Base-by-base conservation (phyloP, 2,329 filamentous ascomycete genomes). In the Xylaria hypoxylon region DNA sequence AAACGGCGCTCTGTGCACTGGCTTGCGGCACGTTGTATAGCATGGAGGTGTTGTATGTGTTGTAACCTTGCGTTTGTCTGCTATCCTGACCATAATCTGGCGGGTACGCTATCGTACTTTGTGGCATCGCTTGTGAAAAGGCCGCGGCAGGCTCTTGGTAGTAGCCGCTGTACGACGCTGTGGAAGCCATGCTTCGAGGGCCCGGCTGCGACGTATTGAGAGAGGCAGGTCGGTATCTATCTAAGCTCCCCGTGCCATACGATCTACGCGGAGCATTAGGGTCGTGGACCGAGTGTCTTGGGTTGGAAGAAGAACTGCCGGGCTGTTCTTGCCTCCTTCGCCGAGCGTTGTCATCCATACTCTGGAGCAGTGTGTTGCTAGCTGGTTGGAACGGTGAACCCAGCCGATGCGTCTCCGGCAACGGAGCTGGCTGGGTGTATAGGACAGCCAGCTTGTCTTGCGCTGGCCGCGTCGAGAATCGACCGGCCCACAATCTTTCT, bases 301-400 rank as follows among this genome's bases (percentile, higher is more conserved):
- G 78, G 77, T 83, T 84, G 79, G 85, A 85, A 76, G 82, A 80
- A 76, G 87, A 84, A 81, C 90, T 90, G 80, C 86, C 83, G 78
- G 88, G 85, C 81, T 86, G 84, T 81, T 92, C 91, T 83, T 91
- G 90, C 86, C 91, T 90, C 84, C 89, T 86, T 77, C 88, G 85
- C 78, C 87, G 88, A 80, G 87, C 87, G 83, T 90, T 88, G 81
- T 91, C 89, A 84, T 95, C 92, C 92, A 96, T 96, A 78, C 88
- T 89, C 81, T 80, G 78, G 83, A 83, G 79, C 76, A 82, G 80
- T 79, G 82, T 79, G 79, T 84, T 80, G 76, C 80, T 78, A 80
- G 82, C 82, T 79, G 83, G 82, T 81, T 82, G 83, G 81, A 84
- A 80, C 80, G 83, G 83, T 80, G 86, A 84, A 84, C 87, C 84